A percentile compares a stretch with the other conserved stretches of the same genome.
Conservation (phyloP, 192 early-diverging fungal species). For the Coemansia sp. region DNA sequence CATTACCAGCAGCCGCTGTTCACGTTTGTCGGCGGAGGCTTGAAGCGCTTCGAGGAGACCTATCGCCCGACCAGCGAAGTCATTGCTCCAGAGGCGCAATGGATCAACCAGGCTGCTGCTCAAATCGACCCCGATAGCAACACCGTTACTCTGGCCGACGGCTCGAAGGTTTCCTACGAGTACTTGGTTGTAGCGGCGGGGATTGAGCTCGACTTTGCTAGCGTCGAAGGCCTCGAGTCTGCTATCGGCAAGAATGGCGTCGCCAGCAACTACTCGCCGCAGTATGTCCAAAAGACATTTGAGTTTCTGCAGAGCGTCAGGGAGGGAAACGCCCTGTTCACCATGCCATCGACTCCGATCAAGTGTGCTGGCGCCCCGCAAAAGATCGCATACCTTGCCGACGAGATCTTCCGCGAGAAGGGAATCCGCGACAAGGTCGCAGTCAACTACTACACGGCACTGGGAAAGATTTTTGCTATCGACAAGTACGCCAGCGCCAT, state of each 20-base stretch:
- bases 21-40: constrained; percentile 87
- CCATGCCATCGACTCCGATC: constrained; percentile 84
- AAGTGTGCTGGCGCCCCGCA: constrained; percentile 91
- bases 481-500: constrained; percentile 83
- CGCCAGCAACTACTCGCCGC: constrained; percentile 78
- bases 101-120: constrained; percentile 74
- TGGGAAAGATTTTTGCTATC: constrained; percentile 85
- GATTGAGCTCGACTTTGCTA: constrained; percentile 76
- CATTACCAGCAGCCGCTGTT: constrained; percentile 91
- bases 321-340: constrained; percentile 73
- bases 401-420: constrained; percentile 77
- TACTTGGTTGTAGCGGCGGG: constrained; percentile 78
- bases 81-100: constrained; percentile 73
- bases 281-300: constrained; percentile 73
- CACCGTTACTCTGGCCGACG: constrained; percentile 66
- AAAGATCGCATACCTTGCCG: constrained; percentile 87
- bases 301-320: constrained; percentile 69
- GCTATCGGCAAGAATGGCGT: constrained; percentile 82
- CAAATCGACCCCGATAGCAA: constrained; percentile 72
- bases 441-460: constrained; percentile 78
- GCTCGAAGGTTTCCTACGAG: constrained; percentile 64
- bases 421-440: constrained; percentile 68
- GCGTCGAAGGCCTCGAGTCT: constrained; percentile 74
- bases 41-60: constrained; percentile 77
- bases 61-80: constrained; percentile 68